Evolutionary conservation across 2,329 filamentous ascomycete genomes (phyloP), one percentile per base, ranked within the genome.

Genomic region (Colletotrichum tabaci): DNA sequence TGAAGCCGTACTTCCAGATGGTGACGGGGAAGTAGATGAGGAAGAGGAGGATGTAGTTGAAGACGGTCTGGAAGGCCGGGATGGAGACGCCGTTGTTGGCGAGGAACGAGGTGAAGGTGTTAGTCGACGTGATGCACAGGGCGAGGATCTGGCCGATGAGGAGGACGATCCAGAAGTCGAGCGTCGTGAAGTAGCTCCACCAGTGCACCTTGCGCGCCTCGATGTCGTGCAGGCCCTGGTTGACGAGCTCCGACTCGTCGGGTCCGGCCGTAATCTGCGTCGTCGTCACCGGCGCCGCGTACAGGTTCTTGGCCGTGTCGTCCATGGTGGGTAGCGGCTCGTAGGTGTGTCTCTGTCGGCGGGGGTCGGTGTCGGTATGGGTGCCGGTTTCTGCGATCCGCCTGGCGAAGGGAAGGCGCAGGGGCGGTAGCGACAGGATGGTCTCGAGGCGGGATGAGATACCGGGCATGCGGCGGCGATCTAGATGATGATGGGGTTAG

Each of bases 11-110:
- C 75, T 89, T 88, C 85, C 94, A 93, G 44, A 98, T 83, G 16
- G 94, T 95, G 78, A 93, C 90, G 49, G 90, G 87, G 30, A 94
- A 93, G 86, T 97, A 99, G 79, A 98, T 89, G 70, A 94, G 67
- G 73, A 92, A 92, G 74, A 99, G 88, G 61, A 98, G 84, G 53
- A 95, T 88, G 83, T 99, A 99, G 84, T 96, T 98, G 88, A 98
- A 97, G 77, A 98, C 89, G 40, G 94, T 94, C 84, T 99, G 96
- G 85, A 98, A 98, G 66, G 96, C 94, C 9, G 96, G 96, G 76
- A 98, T 97, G 73, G 90, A 94, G 75, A 93, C 95, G 61, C 91
- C 88, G 6, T 84, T 82, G 12, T 80, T 77, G 68, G 87, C 87
- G 40, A 99, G 90, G 66, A 98, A 89, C 35, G 88, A 90, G 47